Conservation (phyloP, 331 rosid genomes). For the Cydonia oblonga region DNA sequence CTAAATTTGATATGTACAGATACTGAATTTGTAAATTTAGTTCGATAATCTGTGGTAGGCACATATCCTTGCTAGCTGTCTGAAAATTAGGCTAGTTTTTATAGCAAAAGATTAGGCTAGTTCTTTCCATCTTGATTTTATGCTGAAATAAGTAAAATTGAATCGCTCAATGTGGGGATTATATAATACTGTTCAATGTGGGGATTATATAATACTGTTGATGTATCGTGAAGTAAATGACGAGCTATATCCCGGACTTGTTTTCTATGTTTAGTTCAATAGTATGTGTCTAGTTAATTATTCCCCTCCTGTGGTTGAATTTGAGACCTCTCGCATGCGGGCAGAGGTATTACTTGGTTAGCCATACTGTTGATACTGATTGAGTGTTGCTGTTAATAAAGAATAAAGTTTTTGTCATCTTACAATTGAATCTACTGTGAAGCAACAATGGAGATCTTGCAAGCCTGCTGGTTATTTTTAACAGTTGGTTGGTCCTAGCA, state of each 20-base stretch:
- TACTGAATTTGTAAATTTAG: not conserved
- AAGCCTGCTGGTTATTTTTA: not conserved
- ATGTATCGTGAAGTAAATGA: not conserved
- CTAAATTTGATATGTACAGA: not conserved
- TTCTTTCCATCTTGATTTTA: not conserved
- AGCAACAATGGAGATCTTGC: not conserved
- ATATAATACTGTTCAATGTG: not conserved
- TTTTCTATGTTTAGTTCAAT: not conserved
- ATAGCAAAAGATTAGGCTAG: not conserved
- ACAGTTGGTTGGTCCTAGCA: not conserved
- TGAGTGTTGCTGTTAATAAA: not conserved
- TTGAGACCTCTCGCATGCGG: not conserved
- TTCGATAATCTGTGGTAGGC: not conserved
- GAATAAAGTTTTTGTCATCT: not conserved
- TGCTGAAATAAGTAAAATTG: not conserved
- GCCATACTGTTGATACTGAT: not conserved
- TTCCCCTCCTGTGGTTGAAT: not conserved
- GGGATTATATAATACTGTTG: not conserved
- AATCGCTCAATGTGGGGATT: not conserved
- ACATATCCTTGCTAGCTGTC: not conserved
- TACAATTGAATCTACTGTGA: not conserved
- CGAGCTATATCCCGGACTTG: not conserved
- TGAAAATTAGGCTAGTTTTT: not conserved
- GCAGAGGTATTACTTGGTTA: not conserved
- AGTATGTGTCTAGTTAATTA: not conserved